Base-by-base conservation (phyloP, 768 basidiomycete genomes). In the Kwoniella mangroviensis region DNA sequence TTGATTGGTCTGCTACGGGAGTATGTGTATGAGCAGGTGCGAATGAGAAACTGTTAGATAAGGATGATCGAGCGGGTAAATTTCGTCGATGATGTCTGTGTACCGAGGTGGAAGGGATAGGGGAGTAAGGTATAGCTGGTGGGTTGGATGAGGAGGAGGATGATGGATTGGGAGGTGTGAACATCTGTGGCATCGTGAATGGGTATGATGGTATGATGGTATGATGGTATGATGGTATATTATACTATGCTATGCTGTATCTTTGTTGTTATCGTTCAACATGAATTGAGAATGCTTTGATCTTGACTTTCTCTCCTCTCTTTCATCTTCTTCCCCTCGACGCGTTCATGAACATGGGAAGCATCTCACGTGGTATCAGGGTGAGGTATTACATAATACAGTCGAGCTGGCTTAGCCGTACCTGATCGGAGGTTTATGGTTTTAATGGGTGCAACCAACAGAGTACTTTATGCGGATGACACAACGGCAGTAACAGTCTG, bases 31-130 rank as follows among this genome's bases (percentile, higher is more conserved):
- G 58, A 4, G 59, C 17, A 3, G 73, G 71, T 17, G 56, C 71
- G 40, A 78, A 69, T 15, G 76, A 73, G 74, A 78, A 78, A 6
- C 65, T 68, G 66, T 71, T 73, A 41, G 76, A 78, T 13, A 78
- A 66, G 12, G 76, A 78, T 57, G 76, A 78, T 42, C 74, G 60
- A 45, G 75, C 52, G n/a, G 73, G 73, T 1, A 72, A 43, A 15
- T 49, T 54, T 51, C 74, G 42, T 45, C 72, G 55, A 60, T 52
- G 66, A 56, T 65, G 54, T 62, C 65, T 40, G 45, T 60, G 24
- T 4, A 24, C 21, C 11, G 75, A 72, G 15, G 72, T 59, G 11
- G 69, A 56, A 41, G 71, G 59, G 13, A 63, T 24, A 43, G 71
- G 68, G 5, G 73, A 55, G 60, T 65, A 73, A 15, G 57, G 9